These are phyloP conservation scores for Rhododendron ovatum DNA, from an alignment of 148 eudicot genomes.

Conservation along the genomic window DNA sequence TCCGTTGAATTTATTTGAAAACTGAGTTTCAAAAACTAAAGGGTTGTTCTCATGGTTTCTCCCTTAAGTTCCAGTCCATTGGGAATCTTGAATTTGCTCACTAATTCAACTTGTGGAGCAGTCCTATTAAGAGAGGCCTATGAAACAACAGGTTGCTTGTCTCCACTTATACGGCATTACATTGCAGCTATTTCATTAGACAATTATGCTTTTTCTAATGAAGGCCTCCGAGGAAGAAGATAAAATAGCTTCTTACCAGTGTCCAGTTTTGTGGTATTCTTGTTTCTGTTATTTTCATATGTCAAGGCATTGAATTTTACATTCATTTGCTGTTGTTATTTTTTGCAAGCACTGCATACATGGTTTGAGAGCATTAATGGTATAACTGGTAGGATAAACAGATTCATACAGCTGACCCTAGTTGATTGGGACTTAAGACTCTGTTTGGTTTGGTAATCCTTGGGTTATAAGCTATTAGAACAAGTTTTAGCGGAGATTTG, in stretches of 20 bases:
- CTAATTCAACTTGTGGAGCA: neutral
- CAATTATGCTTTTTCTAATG: neutral
- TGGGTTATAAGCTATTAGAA: constrained; percentile 1
- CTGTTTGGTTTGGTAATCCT: neutral
- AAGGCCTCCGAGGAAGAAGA: neutral
- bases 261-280: neutral
- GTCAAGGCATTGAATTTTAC: neutral
- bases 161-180: neutral
- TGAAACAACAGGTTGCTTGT: neutral
- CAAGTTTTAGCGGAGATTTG: neutral
- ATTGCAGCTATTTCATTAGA: neutral
- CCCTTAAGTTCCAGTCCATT: neutral
- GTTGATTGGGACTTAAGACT: neutral
- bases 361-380: neutral
- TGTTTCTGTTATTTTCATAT: neutral
- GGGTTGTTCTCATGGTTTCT: neutral
- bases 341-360: constrained; percentile 3
- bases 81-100: neutral
- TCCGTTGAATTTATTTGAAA: neutral
- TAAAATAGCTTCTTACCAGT: neutral
- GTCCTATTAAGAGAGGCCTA: neutral
- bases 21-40: neutral
- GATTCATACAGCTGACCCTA: neutral
- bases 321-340: neutral
- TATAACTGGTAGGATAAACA: neutral